Evolutionary conservation across 208 protist genomes (phyloP), one percentile per base, ranked within the genome.

Genomic region (Trypanosoma conorhini): DNA sequence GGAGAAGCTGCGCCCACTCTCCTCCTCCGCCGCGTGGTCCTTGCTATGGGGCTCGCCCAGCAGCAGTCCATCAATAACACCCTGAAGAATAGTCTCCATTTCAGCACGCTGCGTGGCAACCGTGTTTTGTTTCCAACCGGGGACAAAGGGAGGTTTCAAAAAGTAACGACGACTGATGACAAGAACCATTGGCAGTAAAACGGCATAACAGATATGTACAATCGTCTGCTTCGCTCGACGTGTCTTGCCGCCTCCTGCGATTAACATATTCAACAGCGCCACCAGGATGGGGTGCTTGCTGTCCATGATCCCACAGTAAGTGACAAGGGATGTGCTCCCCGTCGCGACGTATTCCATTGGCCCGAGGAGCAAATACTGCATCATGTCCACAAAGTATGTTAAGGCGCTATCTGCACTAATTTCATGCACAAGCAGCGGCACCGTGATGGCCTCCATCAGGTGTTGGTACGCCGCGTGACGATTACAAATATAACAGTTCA

Each of bases 71-170:
- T 72, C 51, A 62, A 77, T 68, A 54, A 67, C n/a, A 30, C 48
- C 42, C 38, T 71, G 42, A 38, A 77, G 0, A 48, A 77, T 67
- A 12, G 3, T 40, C 62, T 77, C 65, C 72, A 77, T 72, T 58
- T 40, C 19, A 1, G 72, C 38, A 31, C 72, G 72, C 59, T 77
- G 62, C 24, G 50, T 67, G 21, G 72, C 72, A 38, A 77, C 57
- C 17, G 9, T 44, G 31, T 68, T 48, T 42, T 72, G 59, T 21
- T 62, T 62, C 8, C 57, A 40, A 7, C 64, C 59, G 46, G 65
- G 63, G 48, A 54, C 57, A 50, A 62, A 65, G 19, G 72, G 72
- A 8, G 72, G 72, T 15, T 56, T 68, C 4, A 77, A 31, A 57
- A 77, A 77, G 33, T 67, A 67, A 21, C 72, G 64, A 21, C 72